Evolutionary conservation across 352 stramenopile species (phyloP).

Genomic region (Blastocystis sp.): DNA sequence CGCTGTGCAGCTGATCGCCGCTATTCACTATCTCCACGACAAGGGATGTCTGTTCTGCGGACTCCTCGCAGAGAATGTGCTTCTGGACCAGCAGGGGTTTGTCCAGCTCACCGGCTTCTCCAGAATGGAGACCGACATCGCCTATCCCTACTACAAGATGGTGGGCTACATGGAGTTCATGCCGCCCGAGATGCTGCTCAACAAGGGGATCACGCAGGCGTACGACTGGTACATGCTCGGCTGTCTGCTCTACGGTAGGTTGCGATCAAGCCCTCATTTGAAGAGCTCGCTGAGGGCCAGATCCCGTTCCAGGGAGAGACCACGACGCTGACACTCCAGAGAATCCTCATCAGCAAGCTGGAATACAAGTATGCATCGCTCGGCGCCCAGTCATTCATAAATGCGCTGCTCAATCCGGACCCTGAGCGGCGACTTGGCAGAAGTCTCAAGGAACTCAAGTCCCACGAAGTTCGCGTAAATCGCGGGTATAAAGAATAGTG

Average conservation of each 20-base stretch:
- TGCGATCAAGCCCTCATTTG: background rate
- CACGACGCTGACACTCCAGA: background rate
- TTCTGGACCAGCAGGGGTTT: background rate
- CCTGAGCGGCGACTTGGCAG: background rate
- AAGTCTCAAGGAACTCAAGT: background rate
- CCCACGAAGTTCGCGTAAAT: background rate
- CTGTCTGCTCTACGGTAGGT: constrained; percentile 24
- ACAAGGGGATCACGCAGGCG: constrained; percentile 2
- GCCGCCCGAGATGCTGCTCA: constrained; percentile 24
- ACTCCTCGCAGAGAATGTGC: constrained; percentile 5
- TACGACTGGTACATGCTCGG: constrained; percentile 34
- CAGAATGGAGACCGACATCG: background rate
- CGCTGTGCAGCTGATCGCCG: background rate
- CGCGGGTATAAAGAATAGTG: background rate
- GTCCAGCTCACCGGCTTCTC: background rate
- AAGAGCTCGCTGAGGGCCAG: constrained; percentile 19
- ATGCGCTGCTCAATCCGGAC: background rate
- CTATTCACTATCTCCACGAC: constrained; percentile 9
- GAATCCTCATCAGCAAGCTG: constrained; percentile 22
- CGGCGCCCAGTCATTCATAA: constrained; percentile 19
- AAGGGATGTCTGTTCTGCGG: background rate
- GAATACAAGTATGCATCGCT: background rate
- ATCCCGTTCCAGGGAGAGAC: constrained; percentile 30
- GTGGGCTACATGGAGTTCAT: constrained; percentile 5
- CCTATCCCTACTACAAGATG: constrained; percentile 1